These are phyloP conservation scores for Eremochloa ophiuroides DNA, from an alignment of 176 grass and related monocot species.

Conservation along the genomic window DNA sequence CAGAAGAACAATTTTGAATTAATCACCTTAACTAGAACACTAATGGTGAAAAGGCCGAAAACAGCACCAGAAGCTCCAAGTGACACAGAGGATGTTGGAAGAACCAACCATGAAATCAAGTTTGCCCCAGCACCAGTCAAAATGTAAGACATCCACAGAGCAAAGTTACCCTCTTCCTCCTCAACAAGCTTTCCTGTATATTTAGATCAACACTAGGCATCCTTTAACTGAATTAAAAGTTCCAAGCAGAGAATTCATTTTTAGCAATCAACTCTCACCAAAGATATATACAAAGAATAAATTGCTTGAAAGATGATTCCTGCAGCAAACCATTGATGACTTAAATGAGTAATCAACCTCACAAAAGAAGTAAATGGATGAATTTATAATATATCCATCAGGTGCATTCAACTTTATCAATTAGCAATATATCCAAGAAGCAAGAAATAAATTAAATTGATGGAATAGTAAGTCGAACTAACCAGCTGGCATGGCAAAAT, in stretches of 20 bases:
- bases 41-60: conserved; percentile 96
- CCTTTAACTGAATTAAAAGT: conserved; percentile 24
- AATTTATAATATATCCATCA: not conserved
- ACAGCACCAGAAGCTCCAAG: conserved; percentile 96
- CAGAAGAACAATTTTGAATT: not conserved
- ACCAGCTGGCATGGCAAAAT: conserved; percentile 98
- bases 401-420: not conserved
- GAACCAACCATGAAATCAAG: conserved; percentile 88
- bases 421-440: not conserved
- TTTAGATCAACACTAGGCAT: conserved; percentile 17
- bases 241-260: conserved; percentile 21
- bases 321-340: conserved; percentile 32
- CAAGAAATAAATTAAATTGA: conserved; percentile 2
- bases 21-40: conserved; percentile 97
- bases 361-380: conserved; percentile 8
- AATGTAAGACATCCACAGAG: conserved; percentile 97
- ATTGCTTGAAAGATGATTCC: conserved; percentile 99
- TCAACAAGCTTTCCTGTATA: conserved; percentile 92
- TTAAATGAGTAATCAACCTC: conserved; percentile 26
- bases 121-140: conserved; percentile 91
- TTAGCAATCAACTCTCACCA: conserved; percentile 71
- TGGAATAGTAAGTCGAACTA: conserved; percentile 26
- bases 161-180: conserved; percentile 90
- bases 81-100: conserved; percentile 67
- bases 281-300: conserved; percentile 99